phyloP scores from a whole-genome alignment of 805 yeast species.

The Starmerella bacillaris region DNA sequence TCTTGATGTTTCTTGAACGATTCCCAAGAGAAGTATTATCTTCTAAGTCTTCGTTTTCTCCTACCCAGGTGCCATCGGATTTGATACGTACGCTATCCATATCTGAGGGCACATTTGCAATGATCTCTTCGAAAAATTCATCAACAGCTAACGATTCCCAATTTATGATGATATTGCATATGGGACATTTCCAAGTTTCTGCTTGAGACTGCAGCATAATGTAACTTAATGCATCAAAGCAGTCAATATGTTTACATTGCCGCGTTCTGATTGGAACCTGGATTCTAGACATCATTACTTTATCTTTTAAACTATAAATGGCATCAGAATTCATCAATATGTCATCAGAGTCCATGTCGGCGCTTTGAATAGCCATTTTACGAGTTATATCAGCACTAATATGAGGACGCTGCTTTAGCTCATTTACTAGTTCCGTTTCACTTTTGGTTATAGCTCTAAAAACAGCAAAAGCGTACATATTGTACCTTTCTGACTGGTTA shows the following conservation, averaged over 20 bases:
- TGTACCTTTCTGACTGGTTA: slow-evolving; percentile 32
- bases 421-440: slow-evolving; percentile 27
- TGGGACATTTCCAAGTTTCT: slow-evolving; percentile 78
- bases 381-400: neutral
- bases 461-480: slow-evolving; percentile 33
- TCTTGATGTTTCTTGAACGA: slow-evolving; percentile 5
- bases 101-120: slow-evolving; percentile 34
- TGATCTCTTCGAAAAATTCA: slow-evolving; percentile 51
- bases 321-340: slow-evolving; percentile 52
- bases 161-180: slow-evolving; percentile 41
- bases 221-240: slow-evolving; percentile 69
- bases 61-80: slow-evolving; percentile 59
- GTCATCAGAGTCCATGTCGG: slow-evolving; percentile 41
- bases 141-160: slow-evolving; percentile 49
- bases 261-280: slow-evolving; percentile 51
- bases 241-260: slow-evolving; percentile 63
- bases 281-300: slow-evolving; percentile 56
- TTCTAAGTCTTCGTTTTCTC: slow-evolving; percentile 7
- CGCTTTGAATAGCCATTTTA: slow-evolving; percentile 9
- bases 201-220: slow-evolving; percentile 59
- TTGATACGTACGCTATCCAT: slow-evolving; percentile 50
- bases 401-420: slow-evolving; percentile 31
- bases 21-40: slow-evolving; percentile 5
- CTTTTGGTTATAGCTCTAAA: slow-evolving; percentile 34
- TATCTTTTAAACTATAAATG: slow-evolving; percentile 55